These are phyloP conservation scores for Eucalyptus shirleyi DNA, from an alignment of 345 rosid genomes.

Conservation along the genomic window DNA sequence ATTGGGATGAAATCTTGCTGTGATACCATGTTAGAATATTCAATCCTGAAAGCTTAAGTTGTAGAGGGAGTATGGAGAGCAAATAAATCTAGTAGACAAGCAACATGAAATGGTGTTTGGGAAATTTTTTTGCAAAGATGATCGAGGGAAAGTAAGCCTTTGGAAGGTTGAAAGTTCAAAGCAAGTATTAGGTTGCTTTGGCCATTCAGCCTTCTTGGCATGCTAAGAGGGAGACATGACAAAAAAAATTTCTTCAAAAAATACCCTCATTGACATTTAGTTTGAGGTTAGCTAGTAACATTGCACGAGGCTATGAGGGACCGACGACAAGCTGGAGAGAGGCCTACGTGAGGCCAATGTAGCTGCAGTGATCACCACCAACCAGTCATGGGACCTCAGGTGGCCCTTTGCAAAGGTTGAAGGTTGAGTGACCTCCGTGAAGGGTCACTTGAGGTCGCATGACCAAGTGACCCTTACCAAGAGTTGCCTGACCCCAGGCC, in stretches of 20 bases:
- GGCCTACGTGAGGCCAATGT: rapidly evolving
- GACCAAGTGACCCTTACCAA: rapidly evolving
- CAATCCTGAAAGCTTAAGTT: no score
- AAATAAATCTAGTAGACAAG: no score
- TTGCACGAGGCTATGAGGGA: rapidly evolving
- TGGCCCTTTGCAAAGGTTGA: rapidly evolving
- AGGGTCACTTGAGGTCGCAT: rapidly evolving
- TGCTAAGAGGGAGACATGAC: no score
- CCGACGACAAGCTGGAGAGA: rapidly evolving
- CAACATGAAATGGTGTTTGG: no score
- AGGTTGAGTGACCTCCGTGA: rapidly evolving
- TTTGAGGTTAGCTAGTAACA: rapidly evolving
- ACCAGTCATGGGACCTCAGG: rapidly evolving
- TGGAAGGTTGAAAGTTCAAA: no score
- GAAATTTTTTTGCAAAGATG: no score
- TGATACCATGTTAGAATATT: no score
- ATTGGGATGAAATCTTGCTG: no score
- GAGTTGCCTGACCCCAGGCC: rapidly evolving
- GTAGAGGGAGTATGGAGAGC: no score
- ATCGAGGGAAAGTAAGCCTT: rapidly evolving
- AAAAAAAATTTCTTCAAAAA: no score
- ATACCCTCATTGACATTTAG: rapidly evolving
- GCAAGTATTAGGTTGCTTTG: rapidly evolving
- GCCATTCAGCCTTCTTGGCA: rapidly evolving
- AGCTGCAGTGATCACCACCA: no score